Evolutionary conservation across 768 basidiomycete species (phyloP).

Genomic region (Serendipita sp.): DNA sequence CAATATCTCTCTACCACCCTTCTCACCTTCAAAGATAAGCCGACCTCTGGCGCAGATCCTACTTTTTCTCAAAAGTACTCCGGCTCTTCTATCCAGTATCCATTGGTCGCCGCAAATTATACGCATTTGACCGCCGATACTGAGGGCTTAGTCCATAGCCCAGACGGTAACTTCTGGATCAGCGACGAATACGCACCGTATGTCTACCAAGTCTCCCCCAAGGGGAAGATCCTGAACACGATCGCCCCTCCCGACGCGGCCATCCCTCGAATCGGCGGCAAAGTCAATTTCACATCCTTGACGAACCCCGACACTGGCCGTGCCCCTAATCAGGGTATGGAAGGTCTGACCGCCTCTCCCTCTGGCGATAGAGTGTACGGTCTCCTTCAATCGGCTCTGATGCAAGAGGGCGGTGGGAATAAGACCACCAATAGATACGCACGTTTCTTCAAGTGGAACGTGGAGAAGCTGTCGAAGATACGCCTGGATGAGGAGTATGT

Average conservation of each 20-base stretch:
- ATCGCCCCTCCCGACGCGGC: slow-evolving; percentile 44
- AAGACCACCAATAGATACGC: slow-evolving; percentile 35
- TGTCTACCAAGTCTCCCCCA: slow-evolving; percentile 36
- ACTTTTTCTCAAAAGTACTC: slow-evolving; percentile 12
- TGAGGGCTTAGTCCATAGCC: slow-evolving; percentile 41
- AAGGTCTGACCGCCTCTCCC: slow-evolving; percentile 38
- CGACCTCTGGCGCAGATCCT: slow-evolving; percentile 29
- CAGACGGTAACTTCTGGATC: slow-evolving; percentile 48
- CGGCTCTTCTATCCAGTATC: slow-evolving; percentile 24
- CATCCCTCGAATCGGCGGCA: slow-evolving; percentile 29
- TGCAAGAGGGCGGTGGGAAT: slow-evolving; percentile 43
- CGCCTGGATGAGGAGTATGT: slow-evolving; percentile 39
- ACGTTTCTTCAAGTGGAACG: slow-evolving; percentile 31
- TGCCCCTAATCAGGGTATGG: slow-evolving; percentile 44
- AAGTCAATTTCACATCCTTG: slow-evolving; percentile 35
- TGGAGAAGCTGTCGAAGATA: neutral
- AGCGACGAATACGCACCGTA: slow-evolving; percentile 58
- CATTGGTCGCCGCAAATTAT: slow-evolving; percentile 26
- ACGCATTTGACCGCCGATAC: slow-evolving; percentile 37
- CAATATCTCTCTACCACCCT: slow-evolving; percentile 34
- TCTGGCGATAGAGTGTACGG: slow-evolving; percentile 37
- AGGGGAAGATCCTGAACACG: slow-evolving; percentile 34
- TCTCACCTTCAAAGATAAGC: slow-evolving; percentile 30
- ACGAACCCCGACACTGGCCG: slow-evolving; percentile 37
- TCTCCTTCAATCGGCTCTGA: slow-evolving; percentile 44